Base-by-base conservation (phyloP, 768 basidiomycete genomes). In the Tylopilus balloui region DNA sequence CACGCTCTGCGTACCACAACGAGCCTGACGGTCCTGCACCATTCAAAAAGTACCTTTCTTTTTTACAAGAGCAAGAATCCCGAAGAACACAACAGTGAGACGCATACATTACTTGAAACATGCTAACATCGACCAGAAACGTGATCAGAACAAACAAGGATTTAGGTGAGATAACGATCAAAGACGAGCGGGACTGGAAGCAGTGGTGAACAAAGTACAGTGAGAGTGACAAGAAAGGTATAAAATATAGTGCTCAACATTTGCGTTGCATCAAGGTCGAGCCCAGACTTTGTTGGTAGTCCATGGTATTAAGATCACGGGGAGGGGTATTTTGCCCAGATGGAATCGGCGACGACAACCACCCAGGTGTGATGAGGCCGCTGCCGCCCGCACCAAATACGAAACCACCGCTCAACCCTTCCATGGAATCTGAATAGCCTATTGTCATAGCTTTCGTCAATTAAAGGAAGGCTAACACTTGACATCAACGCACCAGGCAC, bases 341-440 rank as follows among this genome's bases (percentile, higher is more conserved):
- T 29, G 78, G 77, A 32, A 73, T 56, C 0, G 86, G 83, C 10
- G 84, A 81, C 35, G 73, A 64, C 25, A 81, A 77, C 62, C 81
- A 72, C 19, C 79, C 75, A 1, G 88, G 88, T 9, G 90, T 90
- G 57, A 91, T 91, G 47, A 90, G 69, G 25, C 88, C 89, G 57
- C 85, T 89, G 17, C 88, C 90, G 24, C 87, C 86, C 6, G 84
- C 79, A 10, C 90, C 90, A 56, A 84, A 92, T 19, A 91, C 83
- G 64, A 92, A 92, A 6, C 90, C 90, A 20, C 88, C 90, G 50
- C 82, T 86, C 12, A 92, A 71, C 6, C 87, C 88, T 65, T 92
- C 90, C 73, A 90, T 77, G 17, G 83, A 77, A 56, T 87, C 86
- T 35, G 80, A 78, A 59, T 88, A 92, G 3, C 90, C 89, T 91